These are phyloP conservation scores for Fusarium stilboides DNA, from an alignment of 2,329 filamentous ascomycete species.

Conservation along the genomic window DNA sequence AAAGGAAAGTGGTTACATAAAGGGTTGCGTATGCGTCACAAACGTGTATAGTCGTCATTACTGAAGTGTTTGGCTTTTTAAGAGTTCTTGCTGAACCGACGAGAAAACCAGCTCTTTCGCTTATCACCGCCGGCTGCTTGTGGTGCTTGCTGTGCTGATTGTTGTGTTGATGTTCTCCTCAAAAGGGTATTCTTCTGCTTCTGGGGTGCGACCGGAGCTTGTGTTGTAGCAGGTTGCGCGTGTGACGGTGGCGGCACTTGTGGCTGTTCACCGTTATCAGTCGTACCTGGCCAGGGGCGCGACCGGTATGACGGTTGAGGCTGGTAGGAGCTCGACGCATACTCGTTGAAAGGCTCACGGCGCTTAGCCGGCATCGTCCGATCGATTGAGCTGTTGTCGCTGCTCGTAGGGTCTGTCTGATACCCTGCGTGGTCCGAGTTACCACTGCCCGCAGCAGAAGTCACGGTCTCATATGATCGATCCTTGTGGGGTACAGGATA, in stretches of 20 bases:
- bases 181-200: constrained; percentile 52
- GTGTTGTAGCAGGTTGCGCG: constrained; percentile 42
- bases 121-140: constrained; percentile 69
- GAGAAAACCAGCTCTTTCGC: constrained; percentile 91
- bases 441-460: constrained; percentile 81
- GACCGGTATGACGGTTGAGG: constrained; percentile 59
- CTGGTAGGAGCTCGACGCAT: constrained; percentile 73
- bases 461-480: constrained; percentile 88
- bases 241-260: constrained; percentile 48
- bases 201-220: constrained; percentile 39
- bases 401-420: constrained; percentile 87
- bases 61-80: constrained; percentile 23
- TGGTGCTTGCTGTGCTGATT: constrained; percentile 39
- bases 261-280: constrained; percentile 44
- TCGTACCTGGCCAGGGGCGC: constrained; percentile 57
- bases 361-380: constrained; percentile 73
- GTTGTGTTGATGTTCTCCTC: constrained; percentile 50
- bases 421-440: constrained; percentile 84
- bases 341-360: constrained; percentile 71
- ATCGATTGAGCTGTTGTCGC: constrained; percentile 93
- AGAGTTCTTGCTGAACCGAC: constrained; percentile 79
- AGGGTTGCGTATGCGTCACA: constrained; percentile 25
- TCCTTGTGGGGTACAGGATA: constrained; percentile 76
- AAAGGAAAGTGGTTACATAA: constrained; percentile 45
- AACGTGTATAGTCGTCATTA: constrained; percentile 23